Percentiles rank a stretch among this genome's conserved stretches.
Evolutionary conservation across 495 filamentous ascomycete species (phyloP).

Genomic region (Lepraria neglecta): DNA sequence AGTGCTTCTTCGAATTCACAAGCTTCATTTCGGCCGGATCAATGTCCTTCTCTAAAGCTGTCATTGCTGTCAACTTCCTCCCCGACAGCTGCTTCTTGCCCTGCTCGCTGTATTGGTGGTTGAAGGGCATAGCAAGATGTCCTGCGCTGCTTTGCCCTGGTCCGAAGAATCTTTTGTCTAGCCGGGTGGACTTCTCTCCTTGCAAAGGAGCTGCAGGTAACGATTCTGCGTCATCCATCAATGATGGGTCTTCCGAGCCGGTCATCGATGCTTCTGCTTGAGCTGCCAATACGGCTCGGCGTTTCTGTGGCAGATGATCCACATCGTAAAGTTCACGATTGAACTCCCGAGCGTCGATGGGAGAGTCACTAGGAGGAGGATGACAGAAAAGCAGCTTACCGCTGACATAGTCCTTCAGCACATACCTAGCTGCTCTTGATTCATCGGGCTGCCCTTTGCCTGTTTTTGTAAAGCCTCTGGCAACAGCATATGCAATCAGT

Average conservation of each 20-base stretch:
- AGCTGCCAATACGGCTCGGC: slow-evolving; percentile 49
- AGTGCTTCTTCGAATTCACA: slow-evolving; percentile 81
- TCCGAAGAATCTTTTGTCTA: slow-evolving; percentile 86
- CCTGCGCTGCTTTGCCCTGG: slow-evolving; percentile 52
- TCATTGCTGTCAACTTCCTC: slow-evolving; percentile 75
- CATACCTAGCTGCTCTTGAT: slow-evolving; percentile 78
- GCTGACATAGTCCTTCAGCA: slow-evolving; percentile 96
- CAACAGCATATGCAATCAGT: slow-evolving; percentile 76
- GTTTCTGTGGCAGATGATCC: slow-evolving; percentile 66
- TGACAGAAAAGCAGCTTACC: slow-evolving; percentile 90
- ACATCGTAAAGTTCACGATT: slow-evolving; percentile 84
- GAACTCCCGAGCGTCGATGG: slow-evolving; percentile 66
- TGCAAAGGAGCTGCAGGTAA: slow-evolving; percentile 30
- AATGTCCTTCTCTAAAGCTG: slow-evolving; percentile 76
- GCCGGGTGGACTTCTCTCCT: slow-evolving; percentile 63
- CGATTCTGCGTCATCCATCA: slow-evolving; percentile 36
- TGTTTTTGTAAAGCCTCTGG: slow-evolving; percentile 80
- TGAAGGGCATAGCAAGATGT: slow-evolving; percentile 76
- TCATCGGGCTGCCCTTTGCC: slow-evolving; percentile 89
- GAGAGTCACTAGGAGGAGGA: slow-evolving; percentile 63
- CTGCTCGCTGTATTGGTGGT: slow-evolving; percentile 77
- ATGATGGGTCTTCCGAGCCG: slow-evolving; percentile 32
- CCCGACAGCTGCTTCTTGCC: slow-evolving; percentile 72
- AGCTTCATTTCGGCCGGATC: slow-evolving; percentile 74
- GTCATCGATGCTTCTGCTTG: slow-evolving; percentile 28